Percentiles rank a stretch among this genome's conserved stretches.
Evolutionary conservation across 78 protist genomes (phyloP).

Genomic region (Isochrysis galbana): DNA sequence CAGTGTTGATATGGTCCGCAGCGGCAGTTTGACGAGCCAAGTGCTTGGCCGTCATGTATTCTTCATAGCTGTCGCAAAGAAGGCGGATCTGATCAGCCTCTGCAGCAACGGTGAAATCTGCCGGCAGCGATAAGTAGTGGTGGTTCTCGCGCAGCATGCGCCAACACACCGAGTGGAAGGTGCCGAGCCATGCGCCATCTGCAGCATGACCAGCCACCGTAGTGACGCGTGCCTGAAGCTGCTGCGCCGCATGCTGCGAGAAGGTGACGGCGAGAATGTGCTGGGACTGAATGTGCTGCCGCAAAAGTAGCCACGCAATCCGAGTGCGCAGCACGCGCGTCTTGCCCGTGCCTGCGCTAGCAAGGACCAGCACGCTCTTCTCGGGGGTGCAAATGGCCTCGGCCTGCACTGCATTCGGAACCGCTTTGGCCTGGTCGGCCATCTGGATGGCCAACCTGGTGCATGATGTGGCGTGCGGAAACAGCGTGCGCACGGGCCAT

Average conservation of each 20-base stretch:
- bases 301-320: not conserved
- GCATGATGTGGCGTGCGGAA: too few relatives aligned
- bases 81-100: too few relatives aligned
- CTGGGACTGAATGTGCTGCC: not conserved
- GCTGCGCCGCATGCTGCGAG: conserved; percentile 9
- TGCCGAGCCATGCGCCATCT: not conserved
- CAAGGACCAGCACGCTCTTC: not conserved
- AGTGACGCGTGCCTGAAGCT: not conserved
- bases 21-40: too few relatives aligned
- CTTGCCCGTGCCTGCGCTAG: conserved; percentile 24
- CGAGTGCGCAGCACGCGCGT: not conserved
- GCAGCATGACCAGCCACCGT: not conserved
- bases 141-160: not conserved
- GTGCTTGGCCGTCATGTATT: too few relatives aligned
- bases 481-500: too few relatives aligned
- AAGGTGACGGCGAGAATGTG: not conserved
- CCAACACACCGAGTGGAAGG: not conserved
- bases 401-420: too few relatives aligned
- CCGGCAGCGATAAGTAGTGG: not conserved
- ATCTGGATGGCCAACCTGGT: too few relatives aligned
- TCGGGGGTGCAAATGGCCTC: not conserved
- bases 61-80: too few relatives aligned
- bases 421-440: not conserved
- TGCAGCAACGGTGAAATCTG: not conserved
- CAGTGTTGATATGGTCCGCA: too few relatives aligned